Conservation (phyloP, 2,329 filamentous ascomycete genomes). For the Parastagonospora avenae region DNA sequence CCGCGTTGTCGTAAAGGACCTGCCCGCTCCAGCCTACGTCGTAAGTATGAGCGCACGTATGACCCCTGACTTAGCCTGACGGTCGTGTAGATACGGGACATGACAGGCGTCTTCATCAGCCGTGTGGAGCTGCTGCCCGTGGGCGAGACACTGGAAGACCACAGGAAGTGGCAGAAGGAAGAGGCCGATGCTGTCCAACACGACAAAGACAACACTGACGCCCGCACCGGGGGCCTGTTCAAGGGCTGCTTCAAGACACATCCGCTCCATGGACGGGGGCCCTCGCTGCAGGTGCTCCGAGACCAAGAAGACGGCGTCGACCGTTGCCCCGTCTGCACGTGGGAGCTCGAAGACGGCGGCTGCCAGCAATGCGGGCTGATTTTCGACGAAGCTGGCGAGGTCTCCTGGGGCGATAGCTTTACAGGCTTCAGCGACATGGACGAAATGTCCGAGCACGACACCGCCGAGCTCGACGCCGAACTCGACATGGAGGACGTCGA, state of each 20-base stretch:
- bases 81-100: conserved; percentile 62
- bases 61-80: conserved; percentile 1
- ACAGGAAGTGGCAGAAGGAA: conserved; percentile 61
- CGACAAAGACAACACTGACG: conserved; percentile 61
- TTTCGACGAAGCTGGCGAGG: conserved; percentile 54
- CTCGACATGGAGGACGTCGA: conserved; percentile 49
- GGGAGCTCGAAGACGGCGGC: conserved; percentile 66
- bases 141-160: conserved; percentile 67
- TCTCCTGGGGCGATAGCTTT: conserved; percentile 46
- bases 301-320: conserved; percentile 66
- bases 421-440: conserved; percentile 54
- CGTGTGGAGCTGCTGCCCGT: conserved; percentile 65
- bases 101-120: conserved; percentile 66
- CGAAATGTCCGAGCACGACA: conserved; percentile 47
- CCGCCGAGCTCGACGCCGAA: conserved; percentile 48
- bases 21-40: conserved; percentile 69
- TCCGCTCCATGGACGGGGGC: conserved; percentile 20
- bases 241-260: conserved; percentile 61
- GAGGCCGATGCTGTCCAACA: conserved; percentile 64
- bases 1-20: conserved; percentile 61
- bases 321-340: conserved; percentile 66
- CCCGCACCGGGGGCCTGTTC: conserved; percentile 63
- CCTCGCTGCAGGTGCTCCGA: conserved; percentile 50
- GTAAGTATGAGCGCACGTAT: conserved; percentile 46
- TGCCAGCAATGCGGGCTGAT: conserved; percentile 61